Conservation (phyloP, 2,329 filamentous ascomycete genomes). For the Cladophialophora immunda region DNA sequence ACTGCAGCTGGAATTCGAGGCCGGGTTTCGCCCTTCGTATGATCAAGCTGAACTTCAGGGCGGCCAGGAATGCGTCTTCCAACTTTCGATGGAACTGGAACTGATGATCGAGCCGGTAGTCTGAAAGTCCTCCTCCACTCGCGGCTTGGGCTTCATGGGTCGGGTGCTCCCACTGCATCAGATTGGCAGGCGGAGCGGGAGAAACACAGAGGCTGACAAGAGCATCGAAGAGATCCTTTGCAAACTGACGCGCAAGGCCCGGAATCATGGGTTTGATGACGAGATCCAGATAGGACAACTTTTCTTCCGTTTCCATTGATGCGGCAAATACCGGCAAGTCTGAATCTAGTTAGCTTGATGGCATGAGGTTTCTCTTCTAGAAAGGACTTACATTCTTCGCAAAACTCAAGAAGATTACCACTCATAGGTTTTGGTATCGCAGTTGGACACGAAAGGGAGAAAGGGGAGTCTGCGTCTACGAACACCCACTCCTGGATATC, state of each 20-base stretch:
- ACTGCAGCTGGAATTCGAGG: background rate
- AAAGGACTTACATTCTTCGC: background rate
- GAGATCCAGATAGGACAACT: too few relatives aligned
- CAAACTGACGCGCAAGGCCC: background rate
- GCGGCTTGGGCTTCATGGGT: background rate
- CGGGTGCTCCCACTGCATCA: background rate
- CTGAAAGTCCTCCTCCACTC: background rate
- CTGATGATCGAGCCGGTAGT: background rate
- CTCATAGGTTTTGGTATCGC: background rate
- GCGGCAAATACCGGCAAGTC: too few relatives aligned
- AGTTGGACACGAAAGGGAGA: too few relatives aligned
- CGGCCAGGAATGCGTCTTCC: background rate
- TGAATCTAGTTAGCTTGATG: too few relatives aligned
- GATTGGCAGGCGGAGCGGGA: too few relatives aligned
- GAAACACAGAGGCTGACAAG: too few relatives aligned
- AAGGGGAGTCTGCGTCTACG: background rate
- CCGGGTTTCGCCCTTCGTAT: background rate
- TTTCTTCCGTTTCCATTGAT: too few relatives aligned
- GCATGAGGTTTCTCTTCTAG: too few relatives aligned
- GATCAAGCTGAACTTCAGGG: background rate
- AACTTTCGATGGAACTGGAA: background rate
- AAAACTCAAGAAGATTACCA: background rate
- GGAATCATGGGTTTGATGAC: background rate
- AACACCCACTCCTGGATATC: background rate
- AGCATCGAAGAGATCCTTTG: background rate